These are phyloP conservation scores for Fraxinus floribunda DNA, from an alignment of 305 asterid species.

Conservation along the genomic window DNA sequence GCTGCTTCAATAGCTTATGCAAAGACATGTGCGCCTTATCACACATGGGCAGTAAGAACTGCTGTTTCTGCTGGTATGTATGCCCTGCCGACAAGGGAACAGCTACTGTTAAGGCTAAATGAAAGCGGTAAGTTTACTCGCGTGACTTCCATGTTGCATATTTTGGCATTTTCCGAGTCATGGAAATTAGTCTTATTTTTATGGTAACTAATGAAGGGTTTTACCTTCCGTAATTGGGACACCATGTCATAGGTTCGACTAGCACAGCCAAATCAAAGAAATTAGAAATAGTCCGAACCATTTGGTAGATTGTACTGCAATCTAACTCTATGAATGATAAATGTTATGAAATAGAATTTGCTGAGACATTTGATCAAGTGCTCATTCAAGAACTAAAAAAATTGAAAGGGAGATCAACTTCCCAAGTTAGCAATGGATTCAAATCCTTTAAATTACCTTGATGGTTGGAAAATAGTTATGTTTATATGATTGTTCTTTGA, in stretches of 20 bases:
- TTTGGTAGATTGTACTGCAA: neutral
- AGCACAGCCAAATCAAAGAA: neutral
- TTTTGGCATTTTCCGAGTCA: neutral
- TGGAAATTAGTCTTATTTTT: neutral
- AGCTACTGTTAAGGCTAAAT: slow-evolving; percentile 70
- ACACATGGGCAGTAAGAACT: slow-evolving; percentile 91
- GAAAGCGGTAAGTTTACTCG: slow-evolving; percentile 63
- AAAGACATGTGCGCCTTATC: slow-evolving; percentile 94
- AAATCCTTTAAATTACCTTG: neutral
- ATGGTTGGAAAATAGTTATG: neutral
- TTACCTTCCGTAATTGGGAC: neutral
- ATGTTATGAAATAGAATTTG: neutral
- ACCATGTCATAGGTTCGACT: neutral
- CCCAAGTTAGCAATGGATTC: neutral
- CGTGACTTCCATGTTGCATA: neutral
- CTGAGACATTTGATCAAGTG: neutral
- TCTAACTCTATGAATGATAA: neutral
- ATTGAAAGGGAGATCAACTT: neutral
- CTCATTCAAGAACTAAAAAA: neutral
- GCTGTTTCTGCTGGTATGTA: slow-evolving; percentile 97
- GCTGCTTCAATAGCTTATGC: slow-evolving; percentile 83
- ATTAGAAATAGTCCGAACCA: neutral
- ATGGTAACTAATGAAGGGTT: neutral
- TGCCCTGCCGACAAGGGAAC: slow-evolving; percentile 89
- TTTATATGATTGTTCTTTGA: neutral